A percentile compares a stretch with the other conserved stretches of the same genome.
Evolutionary conservation across 2,329 filamentous ascomycete species (phyloP).

Genomic region (Trichoderma asperellum): DNA sequence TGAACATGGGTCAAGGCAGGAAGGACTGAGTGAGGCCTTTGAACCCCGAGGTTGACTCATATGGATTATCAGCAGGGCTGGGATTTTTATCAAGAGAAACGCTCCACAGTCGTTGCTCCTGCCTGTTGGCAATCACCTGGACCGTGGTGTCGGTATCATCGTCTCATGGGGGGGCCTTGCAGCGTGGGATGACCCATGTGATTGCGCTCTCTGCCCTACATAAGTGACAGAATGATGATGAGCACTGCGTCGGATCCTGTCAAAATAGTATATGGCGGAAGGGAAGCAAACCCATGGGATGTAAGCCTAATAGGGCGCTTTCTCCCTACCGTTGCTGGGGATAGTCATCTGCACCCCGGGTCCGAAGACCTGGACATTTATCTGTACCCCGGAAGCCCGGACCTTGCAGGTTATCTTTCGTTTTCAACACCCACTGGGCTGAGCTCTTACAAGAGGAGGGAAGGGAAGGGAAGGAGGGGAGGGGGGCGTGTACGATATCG

Average conservation of each 20-base stretch:
- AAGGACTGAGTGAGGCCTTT: neutral
- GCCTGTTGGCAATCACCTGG: neutral
- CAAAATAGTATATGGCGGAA: neutral
- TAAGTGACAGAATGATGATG: neutral
- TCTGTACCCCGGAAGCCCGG: neutral
- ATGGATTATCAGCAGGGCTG: neutral
- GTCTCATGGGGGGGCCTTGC: neutral
- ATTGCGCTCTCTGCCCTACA: neutral
- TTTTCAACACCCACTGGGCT: neutral
- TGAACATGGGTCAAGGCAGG: neutral
- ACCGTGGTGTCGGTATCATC: constrained; percentile 14
- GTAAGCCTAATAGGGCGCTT: constrained; percentile 20
- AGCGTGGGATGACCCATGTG: neutral
- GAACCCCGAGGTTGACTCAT: neutral
- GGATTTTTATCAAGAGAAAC: neutral
- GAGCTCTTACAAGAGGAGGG: neutral
- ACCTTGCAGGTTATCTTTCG: neutral
- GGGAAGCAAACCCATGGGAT: neutral
- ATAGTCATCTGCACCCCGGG: neutral
- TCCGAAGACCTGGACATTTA: neutral
- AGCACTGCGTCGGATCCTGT: neutral
- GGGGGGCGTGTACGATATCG: neutral
- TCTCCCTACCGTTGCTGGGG: neutral
- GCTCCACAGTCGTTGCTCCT: neutral
- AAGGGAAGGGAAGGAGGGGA: neutral